Evolutionary conservation across 2,329 filamentous ascomycete species (phyloP).

Genomic region (Colletotrichum scovillei): DNA sequence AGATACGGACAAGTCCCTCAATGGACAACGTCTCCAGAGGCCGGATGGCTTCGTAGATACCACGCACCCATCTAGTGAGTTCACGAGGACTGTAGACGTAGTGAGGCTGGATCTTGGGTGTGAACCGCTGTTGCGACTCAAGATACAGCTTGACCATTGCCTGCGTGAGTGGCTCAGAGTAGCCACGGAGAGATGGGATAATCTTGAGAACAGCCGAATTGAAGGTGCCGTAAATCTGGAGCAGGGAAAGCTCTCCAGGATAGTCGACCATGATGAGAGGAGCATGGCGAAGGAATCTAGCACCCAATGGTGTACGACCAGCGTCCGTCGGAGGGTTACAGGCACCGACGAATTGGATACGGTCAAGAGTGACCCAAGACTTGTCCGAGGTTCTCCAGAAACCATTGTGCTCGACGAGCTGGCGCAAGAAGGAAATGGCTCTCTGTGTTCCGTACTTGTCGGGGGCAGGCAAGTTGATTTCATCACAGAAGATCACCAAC

Average conservation of each 20-base stretch:
- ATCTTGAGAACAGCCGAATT: slow-evolving; percentile 97
- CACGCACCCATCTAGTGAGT: slow-evolving; percentile 95
- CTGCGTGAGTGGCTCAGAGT: slow-evolving; percentile 91
- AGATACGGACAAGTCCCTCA: slow-evolving; percentile 94
- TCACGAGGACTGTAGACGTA: slow-evolving; percentile 99
- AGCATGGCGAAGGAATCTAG: slow-evolving; percentile 93
- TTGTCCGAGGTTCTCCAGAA: slow-evolving; percentile 99
- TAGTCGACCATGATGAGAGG: slow-evolving; percentile 99
- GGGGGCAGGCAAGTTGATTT: slow-evolving; percentile 98
- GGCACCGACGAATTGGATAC: slow-evolving; percentile 98
- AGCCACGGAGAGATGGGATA: slow-evolving; percentile 92
- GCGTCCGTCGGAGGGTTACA: slow-evolving; percentile 99
- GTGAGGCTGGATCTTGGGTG: slow-evolving; percentile 95
- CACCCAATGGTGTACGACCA: slow-evolving; percentile 92
- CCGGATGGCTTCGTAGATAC: slow-evolving; percentile 95
- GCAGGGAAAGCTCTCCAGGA: slow-evolving; percentile 91
- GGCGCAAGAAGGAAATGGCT: slow-evolving; percentile 95
- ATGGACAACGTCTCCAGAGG: slow-evolving; percentile 89
- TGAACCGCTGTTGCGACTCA: slow-evolving; percentile 94
- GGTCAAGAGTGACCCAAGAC: slow-evolving; percentile 96
- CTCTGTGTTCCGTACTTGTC: slow-evolving; percentile 98
- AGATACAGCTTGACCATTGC: slow-evolving; percentile 98
- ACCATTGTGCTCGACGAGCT: slow-evolving; percentile 97
- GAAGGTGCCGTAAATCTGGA: slow-evolving; percentile 99
- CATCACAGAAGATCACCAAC: slow-evolving; percentile 98